phyloP scores from a whole-genome alignment of 148 eudicot species.

The Suaeda aralocaspica region DNA sequence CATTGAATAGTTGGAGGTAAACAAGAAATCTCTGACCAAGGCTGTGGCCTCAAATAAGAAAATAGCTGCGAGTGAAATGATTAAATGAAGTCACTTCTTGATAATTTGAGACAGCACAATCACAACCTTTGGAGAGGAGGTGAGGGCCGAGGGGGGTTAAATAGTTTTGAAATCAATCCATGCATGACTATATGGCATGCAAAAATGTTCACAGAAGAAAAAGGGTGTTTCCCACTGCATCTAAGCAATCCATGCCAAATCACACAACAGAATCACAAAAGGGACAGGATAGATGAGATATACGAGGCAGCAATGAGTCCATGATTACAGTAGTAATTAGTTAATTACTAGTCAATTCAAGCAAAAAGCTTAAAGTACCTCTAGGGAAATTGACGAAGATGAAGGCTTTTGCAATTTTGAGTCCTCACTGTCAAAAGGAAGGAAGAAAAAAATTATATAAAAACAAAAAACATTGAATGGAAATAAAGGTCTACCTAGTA shows the following conservation, averaged over 20 bases:
- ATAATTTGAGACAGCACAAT: no score
- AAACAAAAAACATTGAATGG: neutral
- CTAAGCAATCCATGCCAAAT: neutral
- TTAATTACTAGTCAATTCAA: neutral
- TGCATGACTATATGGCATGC: no score
- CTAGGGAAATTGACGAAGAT: constrained; percentile 25
- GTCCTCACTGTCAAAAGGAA: constrained; percentile 26
- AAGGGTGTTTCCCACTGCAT: neutral
- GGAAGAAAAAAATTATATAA: neutral
- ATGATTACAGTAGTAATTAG: neutral
- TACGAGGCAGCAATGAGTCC: neutral
- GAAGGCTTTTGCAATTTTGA: constrained; percentile 23
- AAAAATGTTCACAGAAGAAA: no score
- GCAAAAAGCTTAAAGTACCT: constrained; percentile 24
- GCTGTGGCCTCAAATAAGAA: no score
- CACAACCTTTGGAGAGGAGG: no score
- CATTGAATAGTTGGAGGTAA: no score
- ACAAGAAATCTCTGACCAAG: no score
- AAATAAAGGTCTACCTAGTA: no score
- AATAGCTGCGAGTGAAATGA: no score
- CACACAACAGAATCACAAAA: neutral
- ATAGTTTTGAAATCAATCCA: no score
- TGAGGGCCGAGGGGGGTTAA: no score
- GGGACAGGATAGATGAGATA: neutral
- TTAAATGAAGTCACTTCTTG: no score